Conservation (phyloP, 805 yeast species). For the Yarrowia hollandica region DNA sequence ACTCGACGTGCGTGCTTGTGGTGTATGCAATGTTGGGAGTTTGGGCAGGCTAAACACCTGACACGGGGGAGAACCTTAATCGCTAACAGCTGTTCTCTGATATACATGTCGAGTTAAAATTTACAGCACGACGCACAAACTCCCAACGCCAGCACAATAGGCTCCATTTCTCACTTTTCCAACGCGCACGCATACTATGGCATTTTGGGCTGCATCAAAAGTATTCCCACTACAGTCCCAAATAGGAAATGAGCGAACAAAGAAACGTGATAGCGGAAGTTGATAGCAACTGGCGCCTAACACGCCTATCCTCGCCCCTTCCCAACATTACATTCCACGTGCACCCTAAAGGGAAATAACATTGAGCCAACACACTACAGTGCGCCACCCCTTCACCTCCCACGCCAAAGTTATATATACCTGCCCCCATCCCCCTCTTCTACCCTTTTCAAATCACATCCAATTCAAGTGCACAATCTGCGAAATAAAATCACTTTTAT, state of each 20-base stretch:
- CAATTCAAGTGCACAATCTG: conserved; percentile 30
- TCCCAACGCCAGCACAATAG: conserved; percentile 28
- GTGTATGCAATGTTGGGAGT: background rate
- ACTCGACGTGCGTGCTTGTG: conserved; percentile 6
- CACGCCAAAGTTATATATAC: conserved; percentile 23
- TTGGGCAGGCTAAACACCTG: background rate
- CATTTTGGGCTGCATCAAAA: conserved; percentile 1
- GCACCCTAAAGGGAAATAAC: conserved; percentile 13
- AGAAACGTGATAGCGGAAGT: conserved; percentile 20
- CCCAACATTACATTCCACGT: conserved; percentile 8
- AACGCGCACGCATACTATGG: conserved; percentile 1
- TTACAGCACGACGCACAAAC: conserved; percentile 28
- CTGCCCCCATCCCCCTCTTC: conserved; percentile 24
- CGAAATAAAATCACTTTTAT: conserved; percentile 27
- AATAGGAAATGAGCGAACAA: conserved; percentile 18
- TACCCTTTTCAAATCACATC: conserved; percentile 34
- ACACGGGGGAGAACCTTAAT: conserved; percentile 7
- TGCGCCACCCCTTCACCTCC: background rate
- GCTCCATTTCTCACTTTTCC: conserved; percentile 19
- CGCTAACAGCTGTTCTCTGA: conserved; percentile 25
- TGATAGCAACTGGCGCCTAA: conserved; percentile 6
- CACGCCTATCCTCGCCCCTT: background rate
- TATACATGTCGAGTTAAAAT: background rate
- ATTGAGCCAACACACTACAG: background rate
- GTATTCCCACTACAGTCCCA: conserved; percentile 26